These are phyloP conservation scores for Noccaea caerulescens DNA, from an alignment of 345 rosid genomes.

Conservation along the genomic window DNA sequence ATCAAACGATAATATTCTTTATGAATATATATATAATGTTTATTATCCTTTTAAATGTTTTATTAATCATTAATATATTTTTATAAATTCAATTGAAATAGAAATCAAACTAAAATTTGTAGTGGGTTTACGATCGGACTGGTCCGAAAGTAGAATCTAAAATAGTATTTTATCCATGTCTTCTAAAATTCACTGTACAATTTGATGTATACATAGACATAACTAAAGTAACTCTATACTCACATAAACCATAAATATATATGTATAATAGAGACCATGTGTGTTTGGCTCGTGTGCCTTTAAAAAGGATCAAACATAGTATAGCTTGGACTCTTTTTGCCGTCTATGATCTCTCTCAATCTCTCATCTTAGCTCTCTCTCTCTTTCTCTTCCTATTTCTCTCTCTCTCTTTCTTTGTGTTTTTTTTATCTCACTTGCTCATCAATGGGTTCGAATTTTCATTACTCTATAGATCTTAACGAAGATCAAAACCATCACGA, in stretches of 20 bases:
- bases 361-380: constrained; percentile 31
- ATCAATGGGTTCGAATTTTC: constrained; percentile 51
- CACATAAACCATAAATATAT: constrained; percentile 19
- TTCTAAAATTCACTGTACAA: constrained; percentile 36
- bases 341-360: constrained; percentile 40
- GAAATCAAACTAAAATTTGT: not conserved
- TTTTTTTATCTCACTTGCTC: constrained; percentile 32
- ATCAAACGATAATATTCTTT: not conserved
- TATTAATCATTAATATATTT: not conserved
- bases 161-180: constrained; percentile 16
- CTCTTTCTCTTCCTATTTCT: constrained; percentile 3
- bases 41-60: not conserved
- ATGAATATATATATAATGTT: not conserved
- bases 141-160: constrained; percentile 16
- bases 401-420: constrained; percentile 18
- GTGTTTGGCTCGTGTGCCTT: constrained; percentile 43
- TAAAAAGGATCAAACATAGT: constrained; percentile 43
- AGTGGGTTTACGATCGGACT: constrained; percentile 13
- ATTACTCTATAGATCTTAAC: constrained; percentile 64
- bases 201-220: constrained; percentile 27
- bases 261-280: constrained; percentile 13
- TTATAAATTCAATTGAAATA: not conserved
- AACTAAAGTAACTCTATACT: constrained; percentile 18
- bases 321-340: constrained; percentile 45
- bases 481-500: constrained; percentile 56